These are phyloP conservation scores for Neurospora crassa DNA, from an alignment of 2,329 filamentous ascomycete genomes.

Conservation along the genomic window DNA sequence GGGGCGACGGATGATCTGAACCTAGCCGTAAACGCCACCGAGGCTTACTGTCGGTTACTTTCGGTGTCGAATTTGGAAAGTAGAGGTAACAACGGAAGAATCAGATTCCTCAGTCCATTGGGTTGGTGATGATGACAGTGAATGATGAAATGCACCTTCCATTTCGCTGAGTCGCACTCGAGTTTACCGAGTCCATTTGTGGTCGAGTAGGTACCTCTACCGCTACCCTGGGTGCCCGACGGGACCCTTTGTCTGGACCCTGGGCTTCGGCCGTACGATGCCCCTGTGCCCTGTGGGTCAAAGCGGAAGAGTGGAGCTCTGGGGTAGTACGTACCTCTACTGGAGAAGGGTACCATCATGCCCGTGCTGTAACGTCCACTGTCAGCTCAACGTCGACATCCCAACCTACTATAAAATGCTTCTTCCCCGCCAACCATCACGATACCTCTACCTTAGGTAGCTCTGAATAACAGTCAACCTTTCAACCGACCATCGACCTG, in stretches of 20 bases:
- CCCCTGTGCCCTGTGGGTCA: background rate
- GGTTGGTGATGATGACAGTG: too few species aligned
- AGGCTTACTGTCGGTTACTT: background rate
- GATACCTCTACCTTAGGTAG: background rate
- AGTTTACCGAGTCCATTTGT: background rate
- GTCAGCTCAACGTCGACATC: background rate
- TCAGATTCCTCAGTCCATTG: background rate
- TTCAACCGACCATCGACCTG: background rate
- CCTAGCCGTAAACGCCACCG: background rate
- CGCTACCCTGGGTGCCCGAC: too few species aligned
- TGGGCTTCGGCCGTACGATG: background rate
- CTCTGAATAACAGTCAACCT: background rate
- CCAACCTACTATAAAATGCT: background rate
- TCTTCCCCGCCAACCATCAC: background rate
- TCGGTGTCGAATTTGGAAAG: background rate
- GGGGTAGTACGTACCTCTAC: background rate
- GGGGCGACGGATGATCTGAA: background rate
- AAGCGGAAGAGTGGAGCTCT: background rate
- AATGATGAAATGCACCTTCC: background rate
- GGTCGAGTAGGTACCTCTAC: background rate
- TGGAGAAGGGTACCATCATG: too few species aligned
- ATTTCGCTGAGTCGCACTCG: background rate
- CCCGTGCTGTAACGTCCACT: background rate
- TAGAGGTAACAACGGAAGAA: too few species aligned
- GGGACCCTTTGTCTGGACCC: background rate